phyloP scores from a whole-genome alignment of 257 asterid genomes.

The Nyctanthes arbortristis region DNA sequence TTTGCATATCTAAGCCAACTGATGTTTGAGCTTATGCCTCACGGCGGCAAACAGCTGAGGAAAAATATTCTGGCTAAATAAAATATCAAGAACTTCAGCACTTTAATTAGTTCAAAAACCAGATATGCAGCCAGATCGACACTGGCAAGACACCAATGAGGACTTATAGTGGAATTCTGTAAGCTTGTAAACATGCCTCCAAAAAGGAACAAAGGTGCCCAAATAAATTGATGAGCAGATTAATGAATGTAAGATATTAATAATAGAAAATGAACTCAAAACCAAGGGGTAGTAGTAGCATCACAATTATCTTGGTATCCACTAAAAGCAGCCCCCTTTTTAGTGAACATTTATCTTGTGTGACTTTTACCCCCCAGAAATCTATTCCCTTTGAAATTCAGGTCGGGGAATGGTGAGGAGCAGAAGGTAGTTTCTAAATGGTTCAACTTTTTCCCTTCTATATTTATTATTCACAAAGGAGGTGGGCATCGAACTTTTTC shows the following conservation, averaged over 20 bases:
- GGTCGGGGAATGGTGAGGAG: not conserved
- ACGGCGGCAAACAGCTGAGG: not conserved
- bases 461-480: not conserved
- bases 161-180: not conserved
- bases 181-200: not conserved
- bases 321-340: not conserved
- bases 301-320: not conserved
- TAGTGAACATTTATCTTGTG: too few species aligned
- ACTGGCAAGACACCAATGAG: not conserved
- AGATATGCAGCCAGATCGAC: not conserved
- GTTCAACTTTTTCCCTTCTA: not conserved
- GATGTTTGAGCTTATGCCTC: not conserved
- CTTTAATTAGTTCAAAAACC: not conserved
- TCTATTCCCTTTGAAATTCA: not conserved
- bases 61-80: not conserved
- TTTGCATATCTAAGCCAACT: not conserved
- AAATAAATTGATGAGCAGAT: not conserved
- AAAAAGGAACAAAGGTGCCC: not conserved
- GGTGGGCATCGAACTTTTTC: not conserved
- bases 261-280: not conserved
- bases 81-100: not conserved
- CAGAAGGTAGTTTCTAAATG: not conserved
- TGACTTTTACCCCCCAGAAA: not conserved
- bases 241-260: not conserved
- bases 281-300: not conserved